Evolutionary conservation across 768 basidiomycete genomes (phyloP), one percentile per base, ranked within the genome.

Genomic region (Rhodotorula sphaerocarpa): DNA sequence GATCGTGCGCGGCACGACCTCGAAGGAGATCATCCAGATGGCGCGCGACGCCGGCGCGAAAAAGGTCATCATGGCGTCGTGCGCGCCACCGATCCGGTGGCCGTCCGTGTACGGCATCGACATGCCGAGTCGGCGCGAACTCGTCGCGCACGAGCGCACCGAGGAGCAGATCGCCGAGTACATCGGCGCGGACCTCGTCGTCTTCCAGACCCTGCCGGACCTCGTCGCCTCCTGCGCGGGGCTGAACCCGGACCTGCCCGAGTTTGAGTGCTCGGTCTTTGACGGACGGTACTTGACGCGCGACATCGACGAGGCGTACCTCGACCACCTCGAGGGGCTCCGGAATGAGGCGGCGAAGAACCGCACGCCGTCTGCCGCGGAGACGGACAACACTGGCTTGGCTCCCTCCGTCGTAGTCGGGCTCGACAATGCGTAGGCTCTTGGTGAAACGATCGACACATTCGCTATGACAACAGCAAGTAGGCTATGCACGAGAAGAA

Each of bases 51-150:
- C 95, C 21, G 95, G 95, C 21, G 93, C 95, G 23, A 90, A 87
- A 76, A 88, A 87, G 70, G 90, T 99, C 71, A 86, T 96, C 66
- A 84, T 97, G 50, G 95, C 95, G 2, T 93, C 90, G 53, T 97
- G 95, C 73, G 90, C 95, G 12, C 95, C 95, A 10, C 90, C 95
- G 1, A 97, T 99, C 70, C 83, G 92, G 31, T 82, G 84, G 74
- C 86, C 91, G 7, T 95, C 97, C 73, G 95, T 99, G 7, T 97
- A 99, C 75, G 95, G 95, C 25, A 99, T 99, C 73, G 95, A 99
- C 78, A 99, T 97, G 95, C 93, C 95, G 34, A 90, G 91, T 6
- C 84, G 89, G n/a, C 77, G 79, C 41, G 93, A 97, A 73, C 85
- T 97, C 36, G 91, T 97, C 54, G 93, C 90, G 0, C 79, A 91